Evolutionary conservation across 768 basidiomycete species (phyloP).

Genomic region (Podaxis mareebaensis): DNA sequence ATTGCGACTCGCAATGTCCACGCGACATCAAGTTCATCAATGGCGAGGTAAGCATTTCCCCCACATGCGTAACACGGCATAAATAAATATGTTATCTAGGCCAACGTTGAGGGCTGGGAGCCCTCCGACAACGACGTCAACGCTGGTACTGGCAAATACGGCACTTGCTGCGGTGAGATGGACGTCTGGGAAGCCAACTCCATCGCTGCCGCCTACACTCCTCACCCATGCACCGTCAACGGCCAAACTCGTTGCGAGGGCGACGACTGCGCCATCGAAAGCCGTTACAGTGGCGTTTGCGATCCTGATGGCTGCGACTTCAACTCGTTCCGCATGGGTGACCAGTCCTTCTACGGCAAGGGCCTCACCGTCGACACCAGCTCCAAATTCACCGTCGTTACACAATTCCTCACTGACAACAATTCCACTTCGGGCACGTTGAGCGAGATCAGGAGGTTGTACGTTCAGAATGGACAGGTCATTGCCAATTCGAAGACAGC

Average conservation of each 20-base stretch:
- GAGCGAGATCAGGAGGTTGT: constrained; percentile 23
- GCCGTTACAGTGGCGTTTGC: constrained; percentile 21
- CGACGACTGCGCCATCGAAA: constrained; percentile 16
- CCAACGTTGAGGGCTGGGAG: constrained; percentile 22
- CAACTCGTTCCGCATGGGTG: constrained; percentile 25
- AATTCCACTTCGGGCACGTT: constrained; percentile 23
- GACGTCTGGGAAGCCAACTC: constrained; percentile 28
- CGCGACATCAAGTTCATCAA: constrained; percentile 24
- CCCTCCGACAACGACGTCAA: constrained; percentile 21
- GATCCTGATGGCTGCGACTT: constrained; percentile 26
- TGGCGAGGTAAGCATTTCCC: constrained; percentile 17
- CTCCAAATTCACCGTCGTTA: constrained; percentile 27
- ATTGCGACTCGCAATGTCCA: constrained; percentile 26
- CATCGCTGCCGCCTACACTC: constrained; percentile 24
- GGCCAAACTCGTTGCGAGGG: constrained; percentile 23
- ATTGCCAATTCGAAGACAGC: constrained; percentile 23
- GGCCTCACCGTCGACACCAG: constrained; percentile 25
- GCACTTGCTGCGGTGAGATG: constrained; percentile 27
- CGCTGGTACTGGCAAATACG: constrained; percentile 23
- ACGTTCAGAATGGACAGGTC: constrained; percentile 24
- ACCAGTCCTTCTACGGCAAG: constrained; percentile 23
- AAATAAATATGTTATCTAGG: constrained; percentile 11
- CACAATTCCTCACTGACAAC: constrained; percentile 24
- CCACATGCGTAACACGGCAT: not conserved
- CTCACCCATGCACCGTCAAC: constrained; percentile 24